phyloP scores from a whole-genome alignment of 1,139 yeast species.

The Spathaspora jeffriesii region DNA sequence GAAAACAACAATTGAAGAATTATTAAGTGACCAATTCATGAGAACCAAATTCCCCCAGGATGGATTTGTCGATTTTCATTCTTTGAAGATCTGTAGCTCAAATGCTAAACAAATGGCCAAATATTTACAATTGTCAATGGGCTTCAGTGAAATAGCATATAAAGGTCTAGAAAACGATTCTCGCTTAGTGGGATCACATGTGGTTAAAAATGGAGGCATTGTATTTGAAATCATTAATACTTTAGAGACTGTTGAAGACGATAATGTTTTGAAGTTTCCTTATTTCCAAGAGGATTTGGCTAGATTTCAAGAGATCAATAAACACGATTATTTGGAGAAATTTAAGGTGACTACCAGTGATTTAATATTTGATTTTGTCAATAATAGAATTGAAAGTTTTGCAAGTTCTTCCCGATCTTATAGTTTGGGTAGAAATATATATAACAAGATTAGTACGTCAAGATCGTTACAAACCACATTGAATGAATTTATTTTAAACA shows the following conservation, averaged over 20 bases:
- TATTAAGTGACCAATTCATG: slow-evolving; percentile 23
- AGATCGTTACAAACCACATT: slow-evolving; percentile 13
- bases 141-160: slow-evolving; percentile 64
- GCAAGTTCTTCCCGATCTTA: slow-evolving; percentile 2
- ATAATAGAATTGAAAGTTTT: slow-evolving; percentile 16
- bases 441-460: slow-evolving; percentile 17
- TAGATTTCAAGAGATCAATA: slow-evolving; percentile 8
- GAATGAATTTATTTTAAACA: slow-evolving; percentile 14
- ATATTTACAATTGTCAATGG: slow-evolving; percentile 56
- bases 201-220: slow-evolving; percentile 58
- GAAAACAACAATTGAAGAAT: slow-evolving; percentile 19
- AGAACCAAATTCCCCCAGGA: slow-evolving; percentile 25
- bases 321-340: slow-evolving; percentile 11
- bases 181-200: slow-evolving; percentile 57
- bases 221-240: slow-evolving; percentile 46
- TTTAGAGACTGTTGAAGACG: slow-evolving; percentile 18
- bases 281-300: slow-evolving; percentile 15
- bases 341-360: slow-evolving; percentile 18
- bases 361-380: slow-evolving; percentile 19
- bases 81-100: slow-evolving; percentile 38
- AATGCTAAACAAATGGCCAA: slow-evolving; percentile 68
- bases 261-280: slow-evolving; percentile 16
- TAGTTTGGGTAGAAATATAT: slow-evolving; percentile 13
- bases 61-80: slow-evolving; percentile 34
- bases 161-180: slow-evolving; percentile 72